Evolutionary conservation across 805 yeast genomes (phyloP).

Genomic region (Starmerella bombi): DNA sequence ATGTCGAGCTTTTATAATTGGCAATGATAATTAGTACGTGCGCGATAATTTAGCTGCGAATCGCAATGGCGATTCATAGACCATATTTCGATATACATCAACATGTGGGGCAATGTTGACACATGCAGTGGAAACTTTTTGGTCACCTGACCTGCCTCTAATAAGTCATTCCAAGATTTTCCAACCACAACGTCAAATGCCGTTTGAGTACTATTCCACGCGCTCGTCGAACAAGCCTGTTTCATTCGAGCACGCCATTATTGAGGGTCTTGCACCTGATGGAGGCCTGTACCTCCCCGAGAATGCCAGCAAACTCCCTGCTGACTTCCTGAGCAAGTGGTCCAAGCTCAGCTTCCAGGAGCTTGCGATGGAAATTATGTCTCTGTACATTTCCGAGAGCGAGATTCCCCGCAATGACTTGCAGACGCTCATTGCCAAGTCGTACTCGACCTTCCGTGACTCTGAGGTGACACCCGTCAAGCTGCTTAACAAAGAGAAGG

Average conservation of each 20-base stretch:
- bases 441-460: conserved; percentile 87
- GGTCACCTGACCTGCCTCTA: too few relatives aligned
- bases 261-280: conserved; percentile 79
- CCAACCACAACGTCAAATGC: too few relatives aligned
- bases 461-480: conserved; percentile 74
- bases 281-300: conserved; percentile 94
- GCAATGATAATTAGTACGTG: too few relatives aligned
- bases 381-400: conserved; percentile 53
- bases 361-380: conserved; percentile 74
- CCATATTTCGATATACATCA: too few relatives aligned
- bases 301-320: conserved; percentile 53
- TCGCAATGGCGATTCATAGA: too few relatives aligned
- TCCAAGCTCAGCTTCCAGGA: conserved; percentile 63
- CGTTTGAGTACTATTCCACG: conserved; percentile 29
- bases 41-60: too few relatives aligned
- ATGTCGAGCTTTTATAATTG: too few relatives aligned
- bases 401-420: conserved; percentile 70
- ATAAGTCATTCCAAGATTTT: too few relatives aligned
- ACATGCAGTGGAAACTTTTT: too few relatives aligned
- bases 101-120: too few relatives aligned
- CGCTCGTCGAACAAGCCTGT: conserved; percentile 27
- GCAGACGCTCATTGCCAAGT: conserved; percentile 44
- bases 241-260: conserved; percentile 32
- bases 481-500: conserved; percentile 41
- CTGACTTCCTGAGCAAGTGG: conserved; percentile 54